Evolutionary conservation across 805 yeast genomes (phyloP).

Genomic region (Saturnispora halmiae): DNA sequence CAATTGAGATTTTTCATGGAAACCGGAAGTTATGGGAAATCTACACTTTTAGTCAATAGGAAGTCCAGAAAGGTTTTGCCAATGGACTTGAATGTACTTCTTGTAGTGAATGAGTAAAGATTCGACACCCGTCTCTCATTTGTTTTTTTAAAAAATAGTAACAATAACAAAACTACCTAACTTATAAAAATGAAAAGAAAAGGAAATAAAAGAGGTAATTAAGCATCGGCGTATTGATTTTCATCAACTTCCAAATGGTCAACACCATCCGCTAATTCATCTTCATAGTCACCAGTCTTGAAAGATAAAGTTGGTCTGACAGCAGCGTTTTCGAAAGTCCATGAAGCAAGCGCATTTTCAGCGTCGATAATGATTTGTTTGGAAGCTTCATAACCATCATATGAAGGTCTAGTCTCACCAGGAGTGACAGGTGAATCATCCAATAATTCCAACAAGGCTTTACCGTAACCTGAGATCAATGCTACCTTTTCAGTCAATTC

Average conservation of each 20-base stretch:
- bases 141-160: background rate
- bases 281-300: conserved; percentile 36
- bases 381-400: conserved; percentile 83
- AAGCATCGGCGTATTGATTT: conserved; percentile 32
- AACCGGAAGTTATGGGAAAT: too few species aligned
- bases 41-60: too few species aligned
- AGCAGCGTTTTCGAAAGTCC: conserved; percentile 79
- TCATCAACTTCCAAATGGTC: conserved; percentile 43
- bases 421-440: conserved; percentile 85
- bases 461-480: conserved; percentile 83
- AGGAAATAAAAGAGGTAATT: conserved; percentile 8
- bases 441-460: conserved; percentile 71
- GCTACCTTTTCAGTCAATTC: conserved; percentile 83
- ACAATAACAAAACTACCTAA: background rate
- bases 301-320: conserved; percentile 75
- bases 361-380: conserved; percentile 82
- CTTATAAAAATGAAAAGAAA: background rate
- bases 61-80: background rate
- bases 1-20: background rate
- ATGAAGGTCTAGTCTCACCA: conserved; percentile 86
- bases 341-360: conserved; percentile 70
- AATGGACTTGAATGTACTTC: too few species aligned
- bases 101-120: background rate
- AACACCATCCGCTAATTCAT: conserved; percentile 40
- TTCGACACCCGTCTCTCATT: background rate